Conservation (phyloP, 345 rosid species). For the Salix arbutifolia region DNA sequence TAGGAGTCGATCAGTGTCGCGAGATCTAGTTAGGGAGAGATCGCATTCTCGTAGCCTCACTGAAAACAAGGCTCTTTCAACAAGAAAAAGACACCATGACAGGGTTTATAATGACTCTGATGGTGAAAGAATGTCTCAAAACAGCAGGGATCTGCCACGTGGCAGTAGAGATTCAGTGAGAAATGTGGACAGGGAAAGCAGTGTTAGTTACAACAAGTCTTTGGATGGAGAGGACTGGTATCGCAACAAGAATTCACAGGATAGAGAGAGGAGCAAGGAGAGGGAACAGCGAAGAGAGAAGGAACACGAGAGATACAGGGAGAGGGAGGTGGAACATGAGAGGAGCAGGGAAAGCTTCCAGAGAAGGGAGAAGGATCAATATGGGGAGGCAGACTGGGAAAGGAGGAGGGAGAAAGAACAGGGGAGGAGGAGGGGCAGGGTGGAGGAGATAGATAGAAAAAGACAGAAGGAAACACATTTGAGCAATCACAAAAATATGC, state of each 20-base stretch:
- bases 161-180: constrained; percentile 37
- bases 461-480: constrained; percentile 1
- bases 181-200: constrained; percentile 38
- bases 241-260: constrained; percentile 32
- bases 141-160: constrained; percentile 31
- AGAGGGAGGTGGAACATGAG: constrained; percentile 40
- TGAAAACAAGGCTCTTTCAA: constrained; percentile 41
- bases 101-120: constrained; percentile 28
- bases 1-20: constrained; percentile 48
- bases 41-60: constrained; percentile 43
- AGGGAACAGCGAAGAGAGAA: constrained; percentile 24
- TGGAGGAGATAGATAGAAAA: constrained; percentile 1
- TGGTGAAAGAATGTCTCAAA: constrained; percentile 27
- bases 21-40: constrained; percentile 46
- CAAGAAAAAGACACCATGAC: constrained; percentile 28
- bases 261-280: constrained; percentile 22
- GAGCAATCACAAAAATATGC: constrained; percentile 3
- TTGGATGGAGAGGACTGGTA: constrained; percentile 35
- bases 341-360: constrained; percentile 44
- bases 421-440: not conserved
- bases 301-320: constrained; percentile 21
- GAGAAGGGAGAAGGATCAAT: constrained; percentile 40
- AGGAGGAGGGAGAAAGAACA: constrained; percentile 33
- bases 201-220: constrained; percentile 34
- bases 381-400: constrained; percentile 24